phyloP scores from a whole-genome alignment of 129 eudicot genomes.

The Cynara cardunculus region DNA sequence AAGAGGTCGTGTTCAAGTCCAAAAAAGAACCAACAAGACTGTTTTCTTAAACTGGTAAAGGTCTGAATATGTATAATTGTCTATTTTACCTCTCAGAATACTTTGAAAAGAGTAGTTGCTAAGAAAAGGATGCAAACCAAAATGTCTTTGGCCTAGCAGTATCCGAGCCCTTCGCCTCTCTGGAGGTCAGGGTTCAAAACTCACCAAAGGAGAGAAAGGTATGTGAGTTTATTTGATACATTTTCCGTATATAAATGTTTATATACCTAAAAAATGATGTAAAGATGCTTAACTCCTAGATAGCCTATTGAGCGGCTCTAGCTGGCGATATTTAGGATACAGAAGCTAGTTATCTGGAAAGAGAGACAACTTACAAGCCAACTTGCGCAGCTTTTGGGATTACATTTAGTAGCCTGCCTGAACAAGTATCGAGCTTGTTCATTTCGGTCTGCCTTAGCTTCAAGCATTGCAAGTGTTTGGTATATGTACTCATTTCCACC shows the following conservation, averaged over 20 bases:
- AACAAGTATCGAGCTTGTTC: conserved; percentile 86
- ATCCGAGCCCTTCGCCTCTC: no score
- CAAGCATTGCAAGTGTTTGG: conserved; percentile 94
- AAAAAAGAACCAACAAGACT: not conserved
- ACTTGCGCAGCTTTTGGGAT: conserved; percentile 92
- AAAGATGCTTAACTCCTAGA: not conserved
- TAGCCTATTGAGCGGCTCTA: not conserved
- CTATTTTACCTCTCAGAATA: not conserved
- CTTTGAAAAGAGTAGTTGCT: not conserved
- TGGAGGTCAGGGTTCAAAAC: no score
- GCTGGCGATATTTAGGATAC: not conserved
- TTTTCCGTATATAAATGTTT: not conserved
- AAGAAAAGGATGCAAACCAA: not conserved
- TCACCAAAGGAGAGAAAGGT: no score
- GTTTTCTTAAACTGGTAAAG: no score
- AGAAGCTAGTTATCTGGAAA: not conserved
- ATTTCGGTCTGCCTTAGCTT: conserved; percentile 73
- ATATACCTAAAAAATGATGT: not conserved
- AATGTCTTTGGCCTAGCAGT: no score
- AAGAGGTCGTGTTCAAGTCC: no score
- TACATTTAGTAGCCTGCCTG: conserved; percentile 85
- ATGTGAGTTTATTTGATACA: not conserved
- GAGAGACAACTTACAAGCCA: conserved; percentile 82
- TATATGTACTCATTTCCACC: conserved; percentile 89
- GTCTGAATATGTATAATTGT: not conserved